Evolutionary conservation across 202 grass and related monocot species (phyloP).

Genomic region (Saccharum hybrid): DNA sequence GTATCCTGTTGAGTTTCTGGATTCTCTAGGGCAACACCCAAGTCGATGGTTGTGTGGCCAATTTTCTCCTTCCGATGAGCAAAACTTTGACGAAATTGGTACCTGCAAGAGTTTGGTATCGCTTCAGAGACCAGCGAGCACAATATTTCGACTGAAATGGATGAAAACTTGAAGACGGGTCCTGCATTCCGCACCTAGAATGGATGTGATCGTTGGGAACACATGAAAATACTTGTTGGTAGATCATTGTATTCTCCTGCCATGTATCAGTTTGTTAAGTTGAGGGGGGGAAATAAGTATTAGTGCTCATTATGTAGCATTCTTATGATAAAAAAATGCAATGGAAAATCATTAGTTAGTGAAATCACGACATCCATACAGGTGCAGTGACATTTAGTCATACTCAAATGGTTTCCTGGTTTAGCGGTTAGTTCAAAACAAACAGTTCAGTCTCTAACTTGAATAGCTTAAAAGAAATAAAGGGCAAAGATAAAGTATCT

Average conservation of each 20-base stretch:
- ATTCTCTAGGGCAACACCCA: slow-evolving; percentile 59
- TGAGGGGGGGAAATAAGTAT: neutral
- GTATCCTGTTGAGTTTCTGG: slow-evolving; percentile 46
- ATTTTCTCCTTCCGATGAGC: slow-evolving; percentile 73
- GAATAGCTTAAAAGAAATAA: neutral
- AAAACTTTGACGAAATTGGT: slow-evolving; percentile 63
- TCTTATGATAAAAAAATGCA: neutral
- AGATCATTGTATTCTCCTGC: slow-evolving; percentile 77
- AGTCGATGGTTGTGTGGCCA: slow-evolving; percentile 70
- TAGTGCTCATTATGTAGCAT: neutral
- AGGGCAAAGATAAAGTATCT: slow-evolving; percentile 6
- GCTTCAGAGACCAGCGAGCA: slow-evolving; percentile 10
- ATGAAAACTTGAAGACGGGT: neutral
- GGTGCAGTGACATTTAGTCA: slow-evolving; percentile 3
- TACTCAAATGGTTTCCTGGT: slow-evolving; percentile 9
- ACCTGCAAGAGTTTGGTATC: slow-evolving; percentile 39
- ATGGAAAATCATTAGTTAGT: slow-evolving; percentile 6
- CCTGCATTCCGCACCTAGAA: slow-evolving; percentile 54
- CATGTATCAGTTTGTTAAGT: slow-evolving; percentile 42
- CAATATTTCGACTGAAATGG: neutral
- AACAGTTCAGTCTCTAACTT: slow-evolving; percentile 6
- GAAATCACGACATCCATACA: neutral
- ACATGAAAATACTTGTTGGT: slow-evolving; percentile 80
- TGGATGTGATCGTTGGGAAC: slow-evolving; percentile 74
- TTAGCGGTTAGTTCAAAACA: slow-evolving; percentile 1